phyloP scores from a whole-genome alignment of 768 basidiomycete genomes.

The Favolaschia claudopus region DNA sequence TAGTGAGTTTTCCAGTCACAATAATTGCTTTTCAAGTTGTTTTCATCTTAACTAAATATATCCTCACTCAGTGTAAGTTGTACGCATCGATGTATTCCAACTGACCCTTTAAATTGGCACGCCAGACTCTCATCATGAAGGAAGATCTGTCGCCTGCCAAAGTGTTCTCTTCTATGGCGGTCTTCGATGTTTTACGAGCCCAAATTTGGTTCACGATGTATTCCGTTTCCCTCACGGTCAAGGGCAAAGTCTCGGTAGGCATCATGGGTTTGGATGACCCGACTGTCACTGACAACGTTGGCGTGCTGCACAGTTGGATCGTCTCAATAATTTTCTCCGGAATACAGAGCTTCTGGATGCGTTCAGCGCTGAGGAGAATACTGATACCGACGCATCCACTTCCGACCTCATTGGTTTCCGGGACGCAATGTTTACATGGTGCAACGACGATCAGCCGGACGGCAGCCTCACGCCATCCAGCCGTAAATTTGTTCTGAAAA shows the following conservation, averaged over 20 bases:
- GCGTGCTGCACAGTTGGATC: no score
- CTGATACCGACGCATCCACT: not conserved
- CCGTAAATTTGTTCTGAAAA: conserved; percentile 39
- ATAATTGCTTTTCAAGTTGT: no score
- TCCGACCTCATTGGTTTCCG: conserved; percentile 18
- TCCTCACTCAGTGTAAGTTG: not conserved
- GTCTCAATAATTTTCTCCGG: not conserved
- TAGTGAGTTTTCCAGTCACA: conserved; percentile 20
- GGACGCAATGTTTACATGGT: conserved; percentile 24
- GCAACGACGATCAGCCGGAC: not conserved
- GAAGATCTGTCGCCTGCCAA: conserved; percentile 46
- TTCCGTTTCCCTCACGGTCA: conserved; percentile 27
- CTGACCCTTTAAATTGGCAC: not conserved
- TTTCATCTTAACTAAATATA: no score
- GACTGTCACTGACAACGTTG: no score
- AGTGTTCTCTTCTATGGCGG: conserved; percentile 60
- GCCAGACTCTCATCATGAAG: conserved; percentile 48
- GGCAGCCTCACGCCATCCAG: not conserved
- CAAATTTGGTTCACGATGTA: conserved; percentile 52
- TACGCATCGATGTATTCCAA: not conserved
- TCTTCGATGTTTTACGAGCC: conserved; percentile 67
- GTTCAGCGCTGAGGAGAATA: not conserved
- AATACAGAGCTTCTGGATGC: conserved; percentile 17
- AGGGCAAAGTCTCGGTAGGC: conserved; percentile 64
- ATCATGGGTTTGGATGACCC: not conserved